Percentiles rank a stretch among this genome's conserved stretches.
These are phyloP conservation scores for Penicillium thymicola DNA, from an alignment of 2,329 filamentous ascomycete genomes.

Conservation along the genomic window DNA sequence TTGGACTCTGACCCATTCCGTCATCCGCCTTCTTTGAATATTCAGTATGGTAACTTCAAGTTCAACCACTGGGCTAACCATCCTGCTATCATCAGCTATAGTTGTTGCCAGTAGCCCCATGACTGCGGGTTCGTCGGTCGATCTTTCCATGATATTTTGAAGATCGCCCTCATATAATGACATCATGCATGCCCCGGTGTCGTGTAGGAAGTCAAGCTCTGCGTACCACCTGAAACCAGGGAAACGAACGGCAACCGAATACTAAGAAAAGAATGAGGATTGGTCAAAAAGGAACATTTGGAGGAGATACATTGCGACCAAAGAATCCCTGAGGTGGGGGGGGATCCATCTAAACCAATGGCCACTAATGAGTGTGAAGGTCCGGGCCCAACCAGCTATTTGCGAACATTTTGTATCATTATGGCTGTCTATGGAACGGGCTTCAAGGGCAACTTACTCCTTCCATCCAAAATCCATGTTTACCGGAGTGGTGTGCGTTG, in stretches of 20 bases:
- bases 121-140: background rate
- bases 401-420: background rate
- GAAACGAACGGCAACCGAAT: background rate
- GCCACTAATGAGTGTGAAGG: background rate
- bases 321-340: background rate
- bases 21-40: background rate
- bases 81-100: background rate
- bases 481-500: background rate
- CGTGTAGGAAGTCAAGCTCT: background rate
- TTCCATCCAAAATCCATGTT: slow-evolving; percentile 6
- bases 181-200: slow-evolving; percentile 2
- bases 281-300: background rate
- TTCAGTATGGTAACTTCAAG: background rate
- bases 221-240: background rate
- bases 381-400: background rate
- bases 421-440: background rate
- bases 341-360: rapidly evolving
- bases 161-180: background rate
- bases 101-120: background rate
- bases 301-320: background rate
- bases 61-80: background rate
- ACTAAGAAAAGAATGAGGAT: background rate
- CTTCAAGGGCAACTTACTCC: background rate
- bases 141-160: background rate
- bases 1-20: background rate